A percentile compares a stretch with the other conserved stretches of the same genome.
These are phyloP conservation scores for Penicillium psychrofluorescens DNA, from an alignment of 495 filamentous ascomycete genomes.

Conservation along the genomic window DNA sequence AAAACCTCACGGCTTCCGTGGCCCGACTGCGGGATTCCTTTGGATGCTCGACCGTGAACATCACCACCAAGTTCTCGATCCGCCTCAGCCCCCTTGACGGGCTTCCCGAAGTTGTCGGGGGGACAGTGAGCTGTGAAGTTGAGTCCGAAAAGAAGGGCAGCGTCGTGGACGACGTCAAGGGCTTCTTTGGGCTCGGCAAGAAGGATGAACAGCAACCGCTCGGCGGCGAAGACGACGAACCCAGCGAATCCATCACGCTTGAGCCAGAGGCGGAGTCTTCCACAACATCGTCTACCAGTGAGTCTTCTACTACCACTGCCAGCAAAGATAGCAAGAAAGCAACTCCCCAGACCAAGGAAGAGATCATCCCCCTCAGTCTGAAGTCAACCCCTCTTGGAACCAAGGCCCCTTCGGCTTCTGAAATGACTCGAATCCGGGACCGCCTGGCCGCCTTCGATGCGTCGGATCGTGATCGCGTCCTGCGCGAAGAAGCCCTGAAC, in stretches of 20 bases:
- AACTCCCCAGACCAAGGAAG: constrained; percentile 53
- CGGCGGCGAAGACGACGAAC: constrained; percentile 45
- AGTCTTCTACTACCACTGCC: constrained; percentile 38
- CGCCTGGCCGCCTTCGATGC: constrained; percentile 73
- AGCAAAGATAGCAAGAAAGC: constrained; percentile 41
- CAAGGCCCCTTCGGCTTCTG: constrained; percentile 42
- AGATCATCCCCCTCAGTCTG: constrained; percentile 64
- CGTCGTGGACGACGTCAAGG: constrained; percentile 88
- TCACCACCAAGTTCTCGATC: constrained; percentile 71
- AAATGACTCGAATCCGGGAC: constrained; percentile 58
- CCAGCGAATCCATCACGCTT: constrained; percentile 39
- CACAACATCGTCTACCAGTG: constrained; percentile 33
- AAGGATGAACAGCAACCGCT: constrained; percentile 75
- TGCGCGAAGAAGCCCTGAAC: constrained; percentile 85
- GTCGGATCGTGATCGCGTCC: constrained; percentile 68
- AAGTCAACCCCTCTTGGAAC: constrained; percentile 56
- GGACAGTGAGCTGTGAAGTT: constrained; percentile 77
- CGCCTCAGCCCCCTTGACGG: constrained; percentile 66
- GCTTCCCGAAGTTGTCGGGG: constrained; percentile 71
- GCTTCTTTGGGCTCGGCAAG: constrained; percentile 88
- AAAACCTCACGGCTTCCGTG: constrained; percentile 79
- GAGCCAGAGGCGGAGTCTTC: constrained; percentile 45
- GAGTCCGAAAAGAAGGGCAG: constrained; percentile 68
- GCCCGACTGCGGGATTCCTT: constrained; percentile 64
- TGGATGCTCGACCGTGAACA: constrained; percentile 67